These are phyloP conservation scores for Thraustotheca clavata DNA, from an alignment of 352 stramenopile species.

Conservation along the genomic window DNA sequence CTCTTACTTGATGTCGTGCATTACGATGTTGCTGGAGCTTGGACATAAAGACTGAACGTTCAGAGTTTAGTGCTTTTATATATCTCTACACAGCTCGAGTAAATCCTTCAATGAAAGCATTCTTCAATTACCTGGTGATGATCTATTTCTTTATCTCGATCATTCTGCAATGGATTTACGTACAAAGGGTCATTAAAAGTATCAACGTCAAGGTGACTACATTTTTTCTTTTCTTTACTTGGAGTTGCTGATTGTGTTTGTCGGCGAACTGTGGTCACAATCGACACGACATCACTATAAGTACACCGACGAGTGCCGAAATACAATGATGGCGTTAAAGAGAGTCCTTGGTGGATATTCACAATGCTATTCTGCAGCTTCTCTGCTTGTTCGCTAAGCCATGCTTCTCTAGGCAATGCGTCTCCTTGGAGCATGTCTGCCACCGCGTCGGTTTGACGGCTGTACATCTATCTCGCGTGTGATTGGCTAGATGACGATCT, in stretches of 20 bases:
- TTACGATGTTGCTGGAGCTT: conserved; percentile 28
- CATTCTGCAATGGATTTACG: conserved; percentile 25
- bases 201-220: background rate
- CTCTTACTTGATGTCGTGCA: conserved; percentile 24
- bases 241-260: background rate
- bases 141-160: conserved; percentile 21
- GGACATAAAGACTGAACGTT: conserved; percentile 42
- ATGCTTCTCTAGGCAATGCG: background rate
- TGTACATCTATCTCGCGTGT: too few relatives aligned
- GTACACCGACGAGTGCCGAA: conserved; percentile 62
- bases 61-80: conserved; percentile 29
- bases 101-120: background rate
- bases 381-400: conserved; percentile 25
- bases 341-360: conserved; percentile 44
- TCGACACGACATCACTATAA: conserved; percentile 61
- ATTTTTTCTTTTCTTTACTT: background rate
- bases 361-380: conserved; percentile 42
- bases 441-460: too few relatives aligned
- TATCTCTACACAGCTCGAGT: conserved; percentile 29
- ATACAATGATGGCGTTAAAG: conserved; percentile 49
- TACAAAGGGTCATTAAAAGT: conserved; percentile 19
- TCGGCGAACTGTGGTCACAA: conserved; percentile 41
- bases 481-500: too few relatives aligned
- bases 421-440: too few relatives aligned
- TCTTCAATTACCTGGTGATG: background rate